Evolutionary conservation across 202 grass and related monocot species (phyloP).

Genomic region (Cymbopogon flexuosus): DNA sequence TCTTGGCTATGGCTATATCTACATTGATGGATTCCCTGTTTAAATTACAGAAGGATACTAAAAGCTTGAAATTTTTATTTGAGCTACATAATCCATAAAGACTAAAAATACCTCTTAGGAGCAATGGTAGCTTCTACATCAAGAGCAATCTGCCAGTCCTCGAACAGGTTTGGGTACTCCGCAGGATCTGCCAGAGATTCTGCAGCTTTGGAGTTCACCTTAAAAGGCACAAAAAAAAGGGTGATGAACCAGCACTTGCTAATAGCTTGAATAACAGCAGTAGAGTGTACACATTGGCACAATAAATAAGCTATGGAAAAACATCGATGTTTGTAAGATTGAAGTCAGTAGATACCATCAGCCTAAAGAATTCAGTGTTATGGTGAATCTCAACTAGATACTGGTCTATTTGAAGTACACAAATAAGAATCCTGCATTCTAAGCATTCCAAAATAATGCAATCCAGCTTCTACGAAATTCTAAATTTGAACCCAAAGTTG

Average conservation of each 20-base stretch:
- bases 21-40: not conserved
- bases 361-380: not conserved
- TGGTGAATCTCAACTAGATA: not conserved
- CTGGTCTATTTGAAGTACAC: not conserved
- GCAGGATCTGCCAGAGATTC: constrained; percentile 75
- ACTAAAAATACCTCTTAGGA: constrained; percentile 39
- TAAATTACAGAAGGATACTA: not conserved
- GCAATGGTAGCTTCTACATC: constrained; percentile 51
- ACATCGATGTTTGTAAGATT: not conserved
- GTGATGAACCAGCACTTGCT: not conserved
- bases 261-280: not conserved
- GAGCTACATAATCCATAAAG: not conserved
- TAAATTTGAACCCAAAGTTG: not conserved
- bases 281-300: not conserved
- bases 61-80: not conserved
- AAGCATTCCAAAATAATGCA: not conserved
- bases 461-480: not conserved
- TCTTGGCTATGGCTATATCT: too few species aligned
- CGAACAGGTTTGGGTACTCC: constrained; percentile 80
- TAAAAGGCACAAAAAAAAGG: not conserved
- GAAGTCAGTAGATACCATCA: not conserved
- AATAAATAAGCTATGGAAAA: not conserved
- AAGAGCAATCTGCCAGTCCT: constrained; percentile 75
- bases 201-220: constrained; percentile 81
- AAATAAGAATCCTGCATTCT: not conserved